Conservation (phyloP, 164 flowering plant genomes). For the Dillenia suffruticosa region DNA sequence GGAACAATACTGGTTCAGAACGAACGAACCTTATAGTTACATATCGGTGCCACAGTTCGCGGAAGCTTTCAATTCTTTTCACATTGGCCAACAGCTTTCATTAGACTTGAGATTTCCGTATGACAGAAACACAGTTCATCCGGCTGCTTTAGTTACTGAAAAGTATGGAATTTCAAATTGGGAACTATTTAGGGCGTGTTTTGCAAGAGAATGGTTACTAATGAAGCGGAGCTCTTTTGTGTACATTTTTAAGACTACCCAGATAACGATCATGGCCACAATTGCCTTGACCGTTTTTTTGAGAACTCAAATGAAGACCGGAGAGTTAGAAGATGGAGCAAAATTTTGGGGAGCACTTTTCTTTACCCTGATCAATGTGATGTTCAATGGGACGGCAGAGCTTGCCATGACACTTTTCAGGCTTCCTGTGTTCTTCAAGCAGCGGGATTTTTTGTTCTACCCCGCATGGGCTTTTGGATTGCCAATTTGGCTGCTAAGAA, state of each 20-base stretch:
- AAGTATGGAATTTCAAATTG: slow-evolving; percentile 47
- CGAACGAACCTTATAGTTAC: slow-evolving; percentile 29
- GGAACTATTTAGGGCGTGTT: slow-evolving; percentile 53
- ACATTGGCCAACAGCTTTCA: slow-evolving; percentile 34
- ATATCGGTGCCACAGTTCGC: slow-evolving; percentile 40
- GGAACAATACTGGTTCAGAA: slow-evolving; percentile 51
- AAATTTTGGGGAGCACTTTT: slow-evolving; percentile 59
- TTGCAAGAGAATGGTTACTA: slow-evolving; percentile 51
- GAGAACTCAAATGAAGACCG: slow-evolving; percentile 43
- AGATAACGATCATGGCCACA: slow-evolving; percentile 49
- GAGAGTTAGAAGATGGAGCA: slow-evolving; percentile 35
- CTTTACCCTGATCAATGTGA: slow-evolving; percentile 49
- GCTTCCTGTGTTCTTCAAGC: slow-evolving; percentile 65
- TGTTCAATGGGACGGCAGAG: slow-evolving; percentile 70
- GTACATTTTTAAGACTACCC: slow-evolving; percentile 50
- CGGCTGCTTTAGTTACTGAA: slow-evolving; percentile 46
- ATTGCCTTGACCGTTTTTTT: slow-evolving; percentile 51
- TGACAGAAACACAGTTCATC: slow-evolving; percentile 38
- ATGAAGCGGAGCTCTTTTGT: slow-evolving; percentile 54
- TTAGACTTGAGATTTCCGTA: slow-evolving; percentile 37
- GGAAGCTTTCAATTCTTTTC: slow-evolving; percentile 25
- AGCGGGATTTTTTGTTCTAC: slow-evolving; percentile 50
- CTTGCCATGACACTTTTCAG: slow-evolving; percentile 47
- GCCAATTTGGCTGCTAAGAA: slow-evolving; percentile 55
- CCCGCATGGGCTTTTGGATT: slow-evolving; percentile 68